Conservation (phyloP, 75 land plant genomes). For the Pinus taeda region DNA sequence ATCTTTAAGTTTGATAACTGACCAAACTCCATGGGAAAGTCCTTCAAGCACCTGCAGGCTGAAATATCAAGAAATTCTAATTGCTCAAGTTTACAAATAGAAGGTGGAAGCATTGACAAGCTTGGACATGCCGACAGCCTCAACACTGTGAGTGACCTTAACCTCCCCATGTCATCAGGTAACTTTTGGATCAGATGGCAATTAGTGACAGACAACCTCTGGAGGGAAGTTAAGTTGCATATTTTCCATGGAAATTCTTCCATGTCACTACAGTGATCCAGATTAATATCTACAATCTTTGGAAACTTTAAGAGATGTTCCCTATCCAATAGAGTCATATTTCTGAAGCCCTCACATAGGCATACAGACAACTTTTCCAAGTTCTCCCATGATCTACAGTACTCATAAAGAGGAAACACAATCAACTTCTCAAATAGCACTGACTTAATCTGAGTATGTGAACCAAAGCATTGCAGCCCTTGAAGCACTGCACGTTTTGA, state of each 20-base stretch:
- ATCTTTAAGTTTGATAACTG: constrained; percentile 32
- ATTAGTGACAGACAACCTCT: constrained; percentile 39
- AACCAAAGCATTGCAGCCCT: constrained; percentile 27
- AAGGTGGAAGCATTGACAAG: constrained; percentile 34
- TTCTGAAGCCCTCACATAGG: constrained; percentile 32
- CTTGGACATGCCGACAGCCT: constrained; percentile 49
- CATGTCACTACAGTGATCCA: constrained; percentile 51
- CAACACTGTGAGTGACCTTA: constrained; percentile 30
- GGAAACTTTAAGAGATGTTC: constrained; percentile 20
- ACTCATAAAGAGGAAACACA: constrained; percentile 19
- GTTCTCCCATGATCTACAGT: constrained; percentile 17
- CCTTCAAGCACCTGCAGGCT: constrained; percentile 31
- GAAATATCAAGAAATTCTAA: constrained; percentile 59
- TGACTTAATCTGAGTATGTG: constrained; percentile 32
- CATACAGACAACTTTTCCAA: constrained; percentile 41
- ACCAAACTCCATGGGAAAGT: constrained; percentile 45
- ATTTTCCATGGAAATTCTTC: constrained; percentile 31
- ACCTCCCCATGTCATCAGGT: constrained; percentile 36
- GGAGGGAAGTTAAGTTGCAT: constrained; percentile 22
- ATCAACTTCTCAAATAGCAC: constrained; percentile 54
- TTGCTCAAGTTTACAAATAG: constrained; percentile 24
- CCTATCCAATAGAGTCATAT: constrained; percentile 8
- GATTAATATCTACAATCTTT: constrained; percentile 31
- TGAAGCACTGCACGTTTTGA: constrained; percentile 19
- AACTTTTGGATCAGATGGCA: constrained; percentile 41